phyloP scores from a whole-genome alignment of 1,139 yeast genomes.

The Suzukiozyma palmioleophila region DNA sequence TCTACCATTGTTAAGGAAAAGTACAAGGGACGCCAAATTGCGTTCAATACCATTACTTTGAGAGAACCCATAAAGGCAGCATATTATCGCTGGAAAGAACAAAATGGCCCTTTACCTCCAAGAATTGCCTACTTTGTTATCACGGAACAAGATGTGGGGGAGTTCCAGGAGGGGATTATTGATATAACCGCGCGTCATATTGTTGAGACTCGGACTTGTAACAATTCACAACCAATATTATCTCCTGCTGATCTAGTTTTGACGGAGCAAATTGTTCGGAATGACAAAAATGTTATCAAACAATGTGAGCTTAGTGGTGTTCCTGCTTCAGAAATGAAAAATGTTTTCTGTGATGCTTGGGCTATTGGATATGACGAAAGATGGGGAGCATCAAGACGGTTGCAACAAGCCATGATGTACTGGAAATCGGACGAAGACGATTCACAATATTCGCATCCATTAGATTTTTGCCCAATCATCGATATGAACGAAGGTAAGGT shows the following conservation, averaged over 20 bases:
- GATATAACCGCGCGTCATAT: slow-evolving; percentile 49
- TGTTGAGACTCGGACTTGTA: slow-evolving; percentile 43
- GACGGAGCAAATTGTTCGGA: slow-evolving; percentile 63
- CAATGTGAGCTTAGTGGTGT: slow-evolving; percentile 70
- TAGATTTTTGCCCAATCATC: slow-evolving; percentile 78
- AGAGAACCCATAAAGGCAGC: slow-evolving; percentile 66
- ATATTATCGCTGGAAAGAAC: slow-evolving; percentile 62
- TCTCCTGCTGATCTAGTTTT: slow-evolving; percentile 62
- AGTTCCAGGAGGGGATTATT: slow-evolving; percentile 67
- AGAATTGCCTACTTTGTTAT: slow-evolving; percentile 65
- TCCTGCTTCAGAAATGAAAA: slow-evolving; percentile 61
- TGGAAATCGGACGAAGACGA: slow-evolving; percentile 76
- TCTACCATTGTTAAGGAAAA: slow-evolving; percentile 25
- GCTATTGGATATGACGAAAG: slow-evolving; percentile 82
- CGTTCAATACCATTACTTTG: slow-evolving; percentile 66
- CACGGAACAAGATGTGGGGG: slow-evolving; percentile 54
- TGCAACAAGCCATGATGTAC: slow-evolving; percentile 79
- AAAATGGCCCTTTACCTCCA: slow-evolving; percentile 57
- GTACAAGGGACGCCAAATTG: slow-evolving; percentile 42
- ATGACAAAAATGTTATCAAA: slow-evolving; percentile 64
- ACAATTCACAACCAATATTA: slow-evolving; percentile 69
- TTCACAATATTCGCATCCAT: slow-evolving; percentile 78
- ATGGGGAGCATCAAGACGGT: slow-evolving; percentile 72
- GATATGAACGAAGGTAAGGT: slow-evolving; percentile 69
- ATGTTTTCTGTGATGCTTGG: slow-evolving; percentile 81